phyloP scores from a whole-genome alignment of 257 asterid species.

The Gynochthodes officinalis region DNA sequence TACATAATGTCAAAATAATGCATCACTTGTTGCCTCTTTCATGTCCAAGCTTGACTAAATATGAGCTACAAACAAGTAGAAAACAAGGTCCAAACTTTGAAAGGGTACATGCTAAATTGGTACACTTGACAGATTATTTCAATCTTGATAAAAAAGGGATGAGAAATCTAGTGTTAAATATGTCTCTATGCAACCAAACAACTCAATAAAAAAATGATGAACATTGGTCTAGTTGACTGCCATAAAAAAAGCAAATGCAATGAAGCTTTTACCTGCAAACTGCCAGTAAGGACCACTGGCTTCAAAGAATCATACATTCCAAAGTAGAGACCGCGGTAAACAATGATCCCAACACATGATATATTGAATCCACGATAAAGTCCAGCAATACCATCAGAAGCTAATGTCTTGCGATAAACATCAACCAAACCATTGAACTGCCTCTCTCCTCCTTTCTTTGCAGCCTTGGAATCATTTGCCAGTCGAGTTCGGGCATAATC shows the following conservation, averaged over 20 bases:
- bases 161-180: not conserved
- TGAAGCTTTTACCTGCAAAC: constrained; percentile 25
- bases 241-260: not conserved
- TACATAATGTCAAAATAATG: not conserved
- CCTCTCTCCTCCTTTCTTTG: constrained; percentile 39
- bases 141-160: not conserved
- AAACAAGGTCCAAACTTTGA: not conserved
- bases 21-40: not conserved
- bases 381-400: constrained; percentile 43
- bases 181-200: no score
- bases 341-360: constrained; percentile 47
- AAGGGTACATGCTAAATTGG: not conserved
- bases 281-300: constrained; percentile 38
- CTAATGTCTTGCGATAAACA: constrained; percentile 40
- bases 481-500: constrained; percentile 46
- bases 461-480: constrained; percentile 45
- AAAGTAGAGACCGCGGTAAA: constrained; percentile 48
- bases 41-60: not conserved
- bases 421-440: constrained; percentile 47
- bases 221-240: not conserved
- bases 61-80: not conserved
- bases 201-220: not conserved
- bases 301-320: constrained; percentile 46
- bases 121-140: not conserved
- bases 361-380: constrained; percentile 48